Evolutionary conservation across 805 yeast genomes (phyloP).

Genomic region (Pichia kluyveri): DNA sequence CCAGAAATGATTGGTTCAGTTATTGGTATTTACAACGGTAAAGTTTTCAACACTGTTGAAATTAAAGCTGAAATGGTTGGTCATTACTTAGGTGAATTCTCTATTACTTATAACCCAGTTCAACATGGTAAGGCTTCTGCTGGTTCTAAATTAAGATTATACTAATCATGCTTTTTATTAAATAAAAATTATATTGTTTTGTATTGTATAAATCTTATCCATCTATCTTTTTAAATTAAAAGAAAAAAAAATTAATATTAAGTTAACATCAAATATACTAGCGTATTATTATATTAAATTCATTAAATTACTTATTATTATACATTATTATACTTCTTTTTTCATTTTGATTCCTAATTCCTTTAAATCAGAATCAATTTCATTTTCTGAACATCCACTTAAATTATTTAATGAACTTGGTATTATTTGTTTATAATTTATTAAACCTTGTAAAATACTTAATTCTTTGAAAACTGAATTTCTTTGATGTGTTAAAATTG

Average conservation of each 20-base stretch:
- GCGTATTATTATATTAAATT: too few relatives aligned
- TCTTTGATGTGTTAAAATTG: slow-evolving; percentile 55
- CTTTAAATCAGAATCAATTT: slow-evolving; percentile 61
- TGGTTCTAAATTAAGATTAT: slow-evolving; percentile 30
- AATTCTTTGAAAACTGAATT: slow-evolving; percentile 60
- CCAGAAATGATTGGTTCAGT: slow-evolving; percentile 99
- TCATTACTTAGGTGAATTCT: slow-evolving; percentile 99
- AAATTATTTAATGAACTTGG: slow-evolving; percentile 74
- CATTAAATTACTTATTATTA: neutral
- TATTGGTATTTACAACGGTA: slow-evolving; percentile 99
- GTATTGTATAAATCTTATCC: slow-evolving; percentile 6
- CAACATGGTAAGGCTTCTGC: slow-evolving; percentile 74
- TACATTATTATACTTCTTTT: neutral
- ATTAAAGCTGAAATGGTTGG: slow-evolving; percentile 99
- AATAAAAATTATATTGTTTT: neutral
- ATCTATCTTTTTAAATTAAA: neutral
- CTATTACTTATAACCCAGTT: slow-evolving; percentile 98
- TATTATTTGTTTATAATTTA: slow-evolving; percentile 44
- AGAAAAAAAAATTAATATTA: neutral
- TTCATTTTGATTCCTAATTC: slow-evolving; percentile 40
- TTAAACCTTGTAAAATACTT: slow-evolving; percentile 59
- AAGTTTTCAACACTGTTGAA: slow-evolving; percentile 98
- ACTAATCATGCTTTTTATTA: slow-evolving; percentile 16
- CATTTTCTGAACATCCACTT: slow-evolving; percentile 57
- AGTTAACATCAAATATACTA: slow-evolving; percentile 1